Evolutionary conservation across 179 eudicot genomes (phyloP).

Genomic region (Pouteria campechiana): DNA sequence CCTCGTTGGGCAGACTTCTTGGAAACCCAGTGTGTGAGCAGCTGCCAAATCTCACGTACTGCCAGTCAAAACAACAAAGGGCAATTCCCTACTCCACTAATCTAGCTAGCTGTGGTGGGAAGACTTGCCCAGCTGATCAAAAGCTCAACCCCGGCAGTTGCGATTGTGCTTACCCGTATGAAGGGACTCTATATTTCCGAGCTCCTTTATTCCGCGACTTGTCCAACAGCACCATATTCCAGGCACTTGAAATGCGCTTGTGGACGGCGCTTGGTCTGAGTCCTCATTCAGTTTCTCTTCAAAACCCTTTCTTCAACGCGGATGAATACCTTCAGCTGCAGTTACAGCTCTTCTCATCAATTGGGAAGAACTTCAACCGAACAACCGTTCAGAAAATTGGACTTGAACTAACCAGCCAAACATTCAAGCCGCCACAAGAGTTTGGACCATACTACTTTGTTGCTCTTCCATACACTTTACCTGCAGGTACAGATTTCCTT

Average conservation of each 20-base stretch:
- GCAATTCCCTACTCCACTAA: too few relatives aligned
- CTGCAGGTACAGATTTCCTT: too few relatives aligned
- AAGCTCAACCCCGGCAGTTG: constrained; percentile 6
- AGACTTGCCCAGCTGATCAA: constrained; percentile 3
- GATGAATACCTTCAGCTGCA: constrained; percentile 5
- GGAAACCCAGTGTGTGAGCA: constrained; percentile 21
- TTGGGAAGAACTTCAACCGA: not conserved
- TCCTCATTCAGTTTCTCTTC: constrained; percentile 5
- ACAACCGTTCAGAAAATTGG: constrained; percentile 4
- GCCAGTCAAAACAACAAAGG: too few relatives aligned
- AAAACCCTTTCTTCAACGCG: constrained; percentile 1
- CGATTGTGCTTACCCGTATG: constrained; percentile 8
- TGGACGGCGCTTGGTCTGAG: constrained; percentile 2
- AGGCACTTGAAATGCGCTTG: constrained; percentile 4
- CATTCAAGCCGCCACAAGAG: constrained; percentile 2
- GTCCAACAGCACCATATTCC: not conserved
- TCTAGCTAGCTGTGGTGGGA: too few relatives aligned
- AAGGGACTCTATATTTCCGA: constrained; percentile 4
- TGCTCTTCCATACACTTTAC: not conserved
- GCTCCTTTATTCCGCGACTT: constrained; percentile 9
- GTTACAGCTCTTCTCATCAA: constrained; percentile 4
- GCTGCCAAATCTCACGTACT: too few relatives aligned
- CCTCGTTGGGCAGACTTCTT: constrained; percentile 26
- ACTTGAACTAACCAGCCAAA: constrained; percentile 4
- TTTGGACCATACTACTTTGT: constrained; percentile 9